Conservation (phyloP, 495 filamentous ascomycete species). For the Aspergillus olivimuriae region DNA sequence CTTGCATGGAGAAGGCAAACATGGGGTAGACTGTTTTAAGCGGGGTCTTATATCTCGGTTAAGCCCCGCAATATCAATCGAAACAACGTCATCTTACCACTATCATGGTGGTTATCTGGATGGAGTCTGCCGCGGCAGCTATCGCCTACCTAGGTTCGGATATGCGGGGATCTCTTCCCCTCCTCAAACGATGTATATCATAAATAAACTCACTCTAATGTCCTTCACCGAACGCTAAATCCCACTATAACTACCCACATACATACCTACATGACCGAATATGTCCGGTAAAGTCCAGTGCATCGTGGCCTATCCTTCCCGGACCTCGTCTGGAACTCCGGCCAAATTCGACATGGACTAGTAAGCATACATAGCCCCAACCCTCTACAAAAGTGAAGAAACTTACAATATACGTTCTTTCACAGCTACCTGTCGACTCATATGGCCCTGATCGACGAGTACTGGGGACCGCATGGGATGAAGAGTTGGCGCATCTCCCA, state of each 20-base stretch:
- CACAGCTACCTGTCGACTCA: constrained; percentile 1
- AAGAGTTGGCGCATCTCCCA: constrained; percentile 1
- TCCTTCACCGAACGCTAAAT: too few relatives aligned
- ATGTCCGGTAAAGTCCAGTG: constrained; percentile 1
- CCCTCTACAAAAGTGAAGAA: too few relatives aligned
- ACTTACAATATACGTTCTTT: too few relatives aligned
- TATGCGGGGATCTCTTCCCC: constrained; percentile 3
- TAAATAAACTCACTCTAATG: background rate
- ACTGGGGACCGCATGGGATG: constrained; percentile 4
- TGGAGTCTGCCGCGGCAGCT: background rate
- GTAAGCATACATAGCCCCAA: too few relatives aligned
- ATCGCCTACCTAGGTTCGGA: too few relatives aligned
- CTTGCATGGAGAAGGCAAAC: background rate
- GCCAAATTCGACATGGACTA: constrained; percentile 4
- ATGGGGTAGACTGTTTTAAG: background rate
- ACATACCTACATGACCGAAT: background rate
- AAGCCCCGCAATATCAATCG: too few relatives aligned
- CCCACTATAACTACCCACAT: too few relatives aligned
- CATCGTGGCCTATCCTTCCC: constrained; percentile 2
- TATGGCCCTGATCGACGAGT: constrained; percentile 4
- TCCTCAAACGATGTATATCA: background rate
- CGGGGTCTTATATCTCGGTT: too few relatives aligned
- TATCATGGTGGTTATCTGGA: too few relatives aligned
- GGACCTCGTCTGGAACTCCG: background rate
- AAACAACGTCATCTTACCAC: too few relatives aligned